Evolutionary conservation across 108 stramenopile species (phyloP), one percentile per base, ranked within the genome.

Genomic region (Cyclostephanos tholiformis): DNA sequence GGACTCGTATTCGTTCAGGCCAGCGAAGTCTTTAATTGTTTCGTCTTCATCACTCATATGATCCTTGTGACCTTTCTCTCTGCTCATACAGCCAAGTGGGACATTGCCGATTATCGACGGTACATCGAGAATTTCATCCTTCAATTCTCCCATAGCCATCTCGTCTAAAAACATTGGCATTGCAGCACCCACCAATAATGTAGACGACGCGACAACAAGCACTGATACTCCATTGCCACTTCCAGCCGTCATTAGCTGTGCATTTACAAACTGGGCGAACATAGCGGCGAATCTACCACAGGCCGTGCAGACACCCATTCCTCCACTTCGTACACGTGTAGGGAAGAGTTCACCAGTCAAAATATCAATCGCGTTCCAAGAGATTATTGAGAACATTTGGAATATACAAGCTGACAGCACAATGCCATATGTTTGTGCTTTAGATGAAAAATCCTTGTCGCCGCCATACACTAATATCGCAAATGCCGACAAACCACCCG

Each of bases 311-410:
- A 91, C 64, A 13, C 90, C 92, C 84, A 89, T 86, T 6, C 90
- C 92, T 4, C 90, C 88, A 39, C 83, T 81, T 77, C 92, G 65
- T 4, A 91, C 89, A 9, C 66, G 14, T 4, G 92, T 94, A 8
- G 92, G 92, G 71, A 91, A 94, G 7, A 88, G 78, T 64, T 94
- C 92, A 20, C 80, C 74, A 1, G 88, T 82, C 70, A 94, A 52
- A 22, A 82, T 82, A 64, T 91, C 92, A 30, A 94, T 84, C 19
- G 88, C 69, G 69, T 91, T 94, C 92, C 92, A 94, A n/a, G 86
- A 80, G 1, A 72, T 74, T 48, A 88, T 82, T 0, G 80, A 82
- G 51, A 89, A 88, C 52, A 86, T 85, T 74, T 94, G 92, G 84
- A 94, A 94, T 14, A 77, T 27, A 67, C 89, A 91, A 32, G 90